phyloP scores from a whole-genome alignment of 2,329 filamentous ascomycete genomes.

The Pestalotiopsis sp. region DNA sequence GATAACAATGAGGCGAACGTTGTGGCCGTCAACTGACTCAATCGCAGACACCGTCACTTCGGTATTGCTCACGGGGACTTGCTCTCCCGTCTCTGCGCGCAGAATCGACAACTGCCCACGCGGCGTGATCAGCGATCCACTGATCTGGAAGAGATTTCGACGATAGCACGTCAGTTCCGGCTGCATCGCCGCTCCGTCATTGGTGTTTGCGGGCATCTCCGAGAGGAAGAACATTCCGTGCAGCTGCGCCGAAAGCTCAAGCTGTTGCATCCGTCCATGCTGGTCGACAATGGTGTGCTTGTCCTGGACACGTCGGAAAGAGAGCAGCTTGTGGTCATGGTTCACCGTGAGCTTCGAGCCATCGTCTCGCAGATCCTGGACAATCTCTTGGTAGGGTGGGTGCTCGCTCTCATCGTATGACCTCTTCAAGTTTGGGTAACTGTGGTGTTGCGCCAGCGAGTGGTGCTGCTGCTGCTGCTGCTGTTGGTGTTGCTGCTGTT shows the following conservation, averaged over 20 bases:
- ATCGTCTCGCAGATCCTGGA: constrained; percentile 63
- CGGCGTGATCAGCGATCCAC: constrained; percentile 82
- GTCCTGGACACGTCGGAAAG: constrained; percentile 60
- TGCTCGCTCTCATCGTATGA: constrained; percentile 60
- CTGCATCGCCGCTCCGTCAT: constrained; percentile 62
- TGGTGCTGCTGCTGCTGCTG: constrained; percentile 43
- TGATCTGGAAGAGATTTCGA: constrained; percentile 94
- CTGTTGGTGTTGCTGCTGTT: constrained; percentile 36
- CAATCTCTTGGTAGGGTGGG: constrained; percentile 61
- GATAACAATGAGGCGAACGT: constrained; percentile 92
- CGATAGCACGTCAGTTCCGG: constrained; percentile 94
- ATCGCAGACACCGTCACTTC: constrained; percentile 91
- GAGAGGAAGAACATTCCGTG: constrained; percentile 90
- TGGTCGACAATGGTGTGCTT: constrained; percentile 64
- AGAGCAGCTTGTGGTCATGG: constrained; percentile 64
- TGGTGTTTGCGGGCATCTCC: constrained; percentile 70
- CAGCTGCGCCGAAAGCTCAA: constrained; percentile 72
- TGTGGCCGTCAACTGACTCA: constrained; percentile 90
- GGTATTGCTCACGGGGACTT: constrained; percentile 78
- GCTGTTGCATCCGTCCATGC: constrained; percentile 61
- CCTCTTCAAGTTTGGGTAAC: constrained; percentile 59
- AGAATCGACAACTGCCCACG: constrained; percentile 78
- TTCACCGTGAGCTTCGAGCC: constrained; percentile 59
- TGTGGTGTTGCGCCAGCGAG: constrained; percentile 52
- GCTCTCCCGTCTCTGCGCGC: constrained; percentile 77